Base-by-base conservation (phyloP, 179 eudicot species). In the Drosera spatulata region DNA sequence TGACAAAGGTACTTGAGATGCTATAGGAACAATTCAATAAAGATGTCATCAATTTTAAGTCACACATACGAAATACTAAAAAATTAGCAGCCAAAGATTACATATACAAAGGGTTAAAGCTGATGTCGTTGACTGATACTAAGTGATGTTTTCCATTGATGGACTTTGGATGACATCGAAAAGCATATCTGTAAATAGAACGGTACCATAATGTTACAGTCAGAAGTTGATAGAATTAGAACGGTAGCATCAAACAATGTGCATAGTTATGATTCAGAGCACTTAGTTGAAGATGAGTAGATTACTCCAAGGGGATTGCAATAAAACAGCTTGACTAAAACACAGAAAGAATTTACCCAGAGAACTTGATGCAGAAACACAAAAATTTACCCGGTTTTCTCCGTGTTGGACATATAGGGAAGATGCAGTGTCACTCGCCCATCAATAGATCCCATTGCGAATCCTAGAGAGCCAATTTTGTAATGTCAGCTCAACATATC, bases 361-460 rank as follows among this genome's bases (percentile, higher is more conserved):
- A 22, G 33, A 22, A 22, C 33, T 22, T 22, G 33, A 22, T 22
- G 33, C 33, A 22, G 1, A 22, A 22, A 22, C 33, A 22, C 8
- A 22, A 22, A 37, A 57, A 44, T 10, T 39, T 70, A 88, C 98
- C 95, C 94, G 44, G 49, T 79, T 45, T 69, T 67, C n/a, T 59
- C 71, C n/a, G 82, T 67, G 65, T 67, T 69, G 63, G 86, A 72
- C 58, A 69, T 50, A 60, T 55, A 38, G 22, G 80, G 55, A 70
- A 81, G 73, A 55, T 85, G 79, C 77, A 89, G 62, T 33, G 81
- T 79, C 59, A 89, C 91, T 42, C 79, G 82, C 59, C 96, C 95
- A 72, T 86, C 99, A 67, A 78, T 61, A 59, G 90, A 93, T 62
- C 99, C 95, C 72, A 75, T 82, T 15, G 80, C 82, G 75, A 88